These are phyloP conservation scores for Ilex asprella DNA, from an alignment of 257 asterid genomes.

Conservation along the genomic window DNA sequence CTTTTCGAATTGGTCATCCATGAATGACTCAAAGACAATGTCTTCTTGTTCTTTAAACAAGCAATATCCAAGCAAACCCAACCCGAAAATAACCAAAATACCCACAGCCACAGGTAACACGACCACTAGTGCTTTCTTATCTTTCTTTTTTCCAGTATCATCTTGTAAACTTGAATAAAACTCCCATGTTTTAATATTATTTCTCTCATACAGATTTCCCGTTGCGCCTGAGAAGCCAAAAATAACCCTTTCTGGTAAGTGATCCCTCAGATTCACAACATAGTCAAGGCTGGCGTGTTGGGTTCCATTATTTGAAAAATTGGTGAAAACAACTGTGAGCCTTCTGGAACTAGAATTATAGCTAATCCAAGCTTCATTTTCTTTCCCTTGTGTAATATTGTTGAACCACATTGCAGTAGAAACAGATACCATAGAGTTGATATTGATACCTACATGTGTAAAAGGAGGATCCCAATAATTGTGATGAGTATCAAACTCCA, in stretches of 20 bases:
- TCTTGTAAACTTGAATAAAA: conserved; percentile 25
- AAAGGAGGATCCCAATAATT: conserved; percentile 11
- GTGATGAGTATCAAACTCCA: conserved; percentile 34
- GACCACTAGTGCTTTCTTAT: conserved; percentile 10
- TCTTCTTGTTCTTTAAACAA: conserved; percentile 8
- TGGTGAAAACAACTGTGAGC: conserved; percentile 18
- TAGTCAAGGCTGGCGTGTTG: conserved; percentile 7
- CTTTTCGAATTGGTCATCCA: conserved; percentile 22
- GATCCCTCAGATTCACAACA: conserved; percentile 19
- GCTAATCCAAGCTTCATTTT: conserved; percentile 24
- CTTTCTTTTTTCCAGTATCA: conserved; percentile 8
- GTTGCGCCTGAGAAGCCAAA: conserved; percentile 44
- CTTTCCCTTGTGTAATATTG: conserved; percentile 9
- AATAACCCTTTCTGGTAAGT: conserved; percentile 31
- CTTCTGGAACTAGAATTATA: conserved; percentile 14
- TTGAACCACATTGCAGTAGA: conserved; percentile 9
- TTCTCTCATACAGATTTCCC: conserved; percentile 17
- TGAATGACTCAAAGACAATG: not conserved
- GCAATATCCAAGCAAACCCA: not conserved
- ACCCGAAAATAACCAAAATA: not conserved
- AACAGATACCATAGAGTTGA: conserved; percentile 24
- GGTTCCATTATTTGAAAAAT: not conserved
- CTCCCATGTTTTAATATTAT: conserved; percentile 35
- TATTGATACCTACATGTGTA: conserved; percentile 35
- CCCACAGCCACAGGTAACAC: conserved; percentile 19